A percentile compares a stretch with the other conserved stretches of the same genome.
Evolutionary conservation across 345 rosid species (phyloP).

Genomic region (Populus euphratica): DNA sequence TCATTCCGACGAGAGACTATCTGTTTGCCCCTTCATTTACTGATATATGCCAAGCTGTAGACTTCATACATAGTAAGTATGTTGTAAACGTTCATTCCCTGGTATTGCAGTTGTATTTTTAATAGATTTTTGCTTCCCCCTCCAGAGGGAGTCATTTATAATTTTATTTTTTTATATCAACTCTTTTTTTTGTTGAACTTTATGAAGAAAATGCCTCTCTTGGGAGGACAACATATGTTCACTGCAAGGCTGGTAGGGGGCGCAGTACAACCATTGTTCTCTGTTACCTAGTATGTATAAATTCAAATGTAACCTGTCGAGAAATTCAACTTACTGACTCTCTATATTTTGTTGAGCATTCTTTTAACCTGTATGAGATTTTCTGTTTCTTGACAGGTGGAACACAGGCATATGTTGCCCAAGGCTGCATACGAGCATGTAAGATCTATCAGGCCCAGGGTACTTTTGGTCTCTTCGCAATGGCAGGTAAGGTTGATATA

Average conservation of each 20-base stretch:
- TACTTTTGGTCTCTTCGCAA: slow-evolving; percentile 74
- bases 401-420: slow-evolving; percentile 75
- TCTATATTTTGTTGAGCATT: neutral
- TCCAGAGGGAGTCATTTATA: neutral
- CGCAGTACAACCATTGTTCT: slow-evolving; percentile 89
- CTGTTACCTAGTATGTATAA: slow-evolving; percentile 57
- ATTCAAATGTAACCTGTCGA: neutral
- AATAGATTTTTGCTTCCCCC: neutral
- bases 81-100: neutral
- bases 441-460: slow-evolving; percentile 77
- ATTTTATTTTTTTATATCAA: neutral
- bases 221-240: slow-evolving; percentile 75
- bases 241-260: slow-evolving; percentile 96
- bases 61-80: slow-evolving; percentile 67
- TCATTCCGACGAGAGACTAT: slow-evolving; percentile 87
- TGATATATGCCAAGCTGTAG: slow-evolving; percentile 60
- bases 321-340: neutral
- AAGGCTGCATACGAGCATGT: slow-evolving; percentile 68
- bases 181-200: neutral
- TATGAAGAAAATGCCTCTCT: slow-evolving; percentile 52
- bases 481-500: slow-evolving; percentile 63
- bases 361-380: neutral
- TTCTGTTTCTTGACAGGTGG: slow-evolving; percentile 45
- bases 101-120: neutral
- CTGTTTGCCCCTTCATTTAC: slow-evolving; percentile 69